These are phyloP conservation scores for Aspergillus transmontanensis DNA, from an alignment of 2,329 filamentous ascomycete genomes.

Conservation along the genomic window DNA sequence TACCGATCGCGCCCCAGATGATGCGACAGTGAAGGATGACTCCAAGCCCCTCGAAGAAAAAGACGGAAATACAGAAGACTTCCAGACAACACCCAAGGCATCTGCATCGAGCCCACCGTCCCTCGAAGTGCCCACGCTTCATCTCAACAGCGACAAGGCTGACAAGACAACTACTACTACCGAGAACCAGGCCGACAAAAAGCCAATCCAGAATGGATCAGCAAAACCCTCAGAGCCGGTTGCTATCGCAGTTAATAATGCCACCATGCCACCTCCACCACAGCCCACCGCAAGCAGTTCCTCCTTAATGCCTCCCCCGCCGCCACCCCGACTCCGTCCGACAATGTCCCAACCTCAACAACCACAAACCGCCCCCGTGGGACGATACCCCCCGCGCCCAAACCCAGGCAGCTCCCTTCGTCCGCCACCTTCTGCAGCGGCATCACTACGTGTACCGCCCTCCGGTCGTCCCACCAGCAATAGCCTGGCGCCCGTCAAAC, in stretches of 20 bases:
- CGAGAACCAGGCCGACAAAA: constrained; percentile 6
- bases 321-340: constrained; percentile 31
- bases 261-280: constrained; percentile 18
- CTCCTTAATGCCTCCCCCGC: constrained; percentile 39
- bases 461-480: constrained; percentile 46
- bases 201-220: constrained; percentile 15
- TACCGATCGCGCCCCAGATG: constrained; percentile 13
- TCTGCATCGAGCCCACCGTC: constrained; percentile 27
- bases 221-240: constrained; percentile 10
- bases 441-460: constrained; percentile 43
- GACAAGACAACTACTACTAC: constrained; percentile 15
- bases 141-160: constrained; percentile 28
- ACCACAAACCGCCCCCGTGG: constrained; percentile 10
- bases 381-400: constrained; percentile 33
- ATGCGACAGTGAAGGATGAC: constrained; percentile 15
- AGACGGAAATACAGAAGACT: constrained; percentile 22
- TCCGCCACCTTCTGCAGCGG: constrained; percentile 48
- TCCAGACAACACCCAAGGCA: constrained; percentile 42
- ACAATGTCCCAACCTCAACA: constrained; percentile 26
- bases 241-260: constrained; percentile 11
- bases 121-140: constrained; percentile 36
- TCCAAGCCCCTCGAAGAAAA: constrained; percentile 12
- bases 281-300: constrained; percentile 17
- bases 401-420: constrained; percentile 34
- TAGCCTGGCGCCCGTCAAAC: constrained; percentile 44